Conservation (phyloP, 352 stramenopile genomes). For the Aphanomyces astaci region DNA sequence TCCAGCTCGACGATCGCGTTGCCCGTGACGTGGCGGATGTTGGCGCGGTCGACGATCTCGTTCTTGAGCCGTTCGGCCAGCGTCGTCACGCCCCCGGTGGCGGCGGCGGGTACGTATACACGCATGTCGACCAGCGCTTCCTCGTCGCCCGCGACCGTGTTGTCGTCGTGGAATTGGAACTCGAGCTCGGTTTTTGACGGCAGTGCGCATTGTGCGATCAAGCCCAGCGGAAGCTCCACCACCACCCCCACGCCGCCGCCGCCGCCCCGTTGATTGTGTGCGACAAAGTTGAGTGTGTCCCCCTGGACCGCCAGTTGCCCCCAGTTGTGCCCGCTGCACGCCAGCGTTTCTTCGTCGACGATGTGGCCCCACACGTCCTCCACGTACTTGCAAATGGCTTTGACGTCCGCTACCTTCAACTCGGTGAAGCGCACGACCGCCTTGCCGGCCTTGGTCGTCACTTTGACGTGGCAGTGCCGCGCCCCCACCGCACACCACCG, state of each 20-base stretch:
- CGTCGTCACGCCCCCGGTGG: no score
- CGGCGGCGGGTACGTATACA: slow-evolving; percentile 54
- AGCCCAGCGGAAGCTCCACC: slow-evolving; percentile 34
- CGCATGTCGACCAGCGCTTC: slow-evolving; percentile 44
- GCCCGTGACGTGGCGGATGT: background rate
- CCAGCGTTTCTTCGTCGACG: background rate
- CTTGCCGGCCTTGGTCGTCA: no score
- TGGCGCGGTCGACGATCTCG: background rate
- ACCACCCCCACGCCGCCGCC: no score
- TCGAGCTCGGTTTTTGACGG: slow-evolving; percentile 63
- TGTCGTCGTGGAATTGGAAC: slow-evolving; percentile 31
- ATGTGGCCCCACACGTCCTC: background rate
- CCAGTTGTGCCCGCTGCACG: slow-evolving; percentile 30
- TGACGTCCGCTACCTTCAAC: background rate
- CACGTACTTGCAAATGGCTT: background rate
- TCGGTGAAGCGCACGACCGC: background rate
- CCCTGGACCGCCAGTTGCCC: slow-evolving; percentile 25
- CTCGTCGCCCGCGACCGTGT: slow-evolving; percentile 28
- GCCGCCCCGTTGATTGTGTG: slow-evolving; percentile 38
- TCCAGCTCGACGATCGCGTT: background rate
- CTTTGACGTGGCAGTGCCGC: background rate
- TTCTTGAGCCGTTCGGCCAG: background rate
- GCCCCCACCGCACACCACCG: no score
- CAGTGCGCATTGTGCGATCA: slow-evolving; percentile 33
- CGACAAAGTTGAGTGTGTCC: slow-evolving; percentile 20